A percentile compares a stretch with the other conserved stretches of the same genome.
Conservation (phyloP, 2,329 filamentous ascomycete genomes). For the Cordyceps fumosorosea region DNA sequence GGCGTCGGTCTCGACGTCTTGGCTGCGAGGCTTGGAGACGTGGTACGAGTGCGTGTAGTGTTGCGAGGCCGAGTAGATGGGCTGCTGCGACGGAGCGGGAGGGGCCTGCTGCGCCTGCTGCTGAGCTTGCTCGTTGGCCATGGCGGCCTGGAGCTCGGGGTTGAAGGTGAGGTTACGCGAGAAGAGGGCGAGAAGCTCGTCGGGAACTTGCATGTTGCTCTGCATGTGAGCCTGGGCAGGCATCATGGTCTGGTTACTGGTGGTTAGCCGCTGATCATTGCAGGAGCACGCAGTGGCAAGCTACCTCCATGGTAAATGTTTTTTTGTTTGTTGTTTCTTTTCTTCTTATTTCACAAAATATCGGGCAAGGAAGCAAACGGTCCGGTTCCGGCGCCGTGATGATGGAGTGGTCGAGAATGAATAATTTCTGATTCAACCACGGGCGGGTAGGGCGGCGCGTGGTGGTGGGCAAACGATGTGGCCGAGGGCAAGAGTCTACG, state of each 20-base stretch:
- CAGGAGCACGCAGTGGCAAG: not conserved
- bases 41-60: conserved; percentile 82
- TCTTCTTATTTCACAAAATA: not conserved
- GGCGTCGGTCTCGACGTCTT: conserved; percentile 19
- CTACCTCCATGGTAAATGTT: conserved; percentile 2
- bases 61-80: conserved; percentile 68
- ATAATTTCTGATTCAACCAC: not conserved
- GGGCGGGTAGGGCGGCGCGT: not conserved
- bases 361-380: not conserved
- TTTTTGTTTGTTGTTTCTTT: no score
- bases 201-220: conserved; percentile 57
- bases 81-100: conserved; percentile 8
- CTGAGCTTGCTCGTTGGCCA: conserved; percentile 23
- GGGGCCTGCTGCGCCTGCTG: conserved; percentile 11
- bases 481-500: conserved; percentile 3
- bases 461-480: not conserved
- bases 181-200: conserved; percentile 78
- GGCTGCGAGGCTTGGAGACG: conserved; percentile 28
- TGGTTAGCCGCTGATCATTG: not conserved
- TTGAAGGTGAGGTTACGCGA: conserved; percentile 65
- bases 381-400: not conserved
- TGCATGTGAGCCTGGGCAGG: conserved; percentile 30
- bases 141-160: conserved; percentile 27
- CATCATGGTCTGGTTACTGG: conserved; percentile 27
- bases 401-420: not conserved